These are phyloP conservation scores for Tolypocladium sp. DNA, from an alignment of 2,329 filamentous ascomycete genomes.

Conservation along the genomic window DNA sequence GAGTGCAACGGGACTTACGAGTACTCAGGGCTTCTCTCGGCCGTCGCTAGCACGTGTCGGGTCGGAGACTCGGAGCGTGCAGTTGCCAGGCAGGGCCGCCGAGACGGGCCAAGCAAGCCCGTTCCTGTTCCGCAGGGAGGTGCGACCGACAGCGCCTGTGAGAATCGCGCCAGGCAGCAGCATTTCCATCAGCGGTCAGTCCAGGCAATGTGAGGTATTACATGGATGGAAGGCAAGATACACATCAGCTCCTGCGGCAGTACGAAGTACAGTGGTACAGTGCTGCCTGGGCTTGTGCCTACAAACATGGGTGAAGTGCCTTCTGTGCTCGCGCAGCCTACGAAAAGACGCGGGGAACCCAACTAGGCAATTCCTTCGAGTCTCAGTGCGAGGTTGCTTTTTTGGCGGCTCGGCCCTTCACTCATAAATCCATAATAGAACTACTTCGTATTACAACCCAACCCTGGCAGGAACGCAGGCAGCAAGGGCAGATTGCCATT, in stretches of 20 bases:
- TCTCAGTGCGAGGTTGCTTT: not conserved
- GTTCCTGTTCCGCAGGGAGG: not conserved
- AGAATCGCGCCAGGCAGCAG: not conserved
- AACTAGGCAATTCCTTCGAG: too few species aligned
- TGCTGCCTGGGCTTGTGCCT: too few species aligned
- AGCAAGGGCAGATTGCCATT: too few species aligned
- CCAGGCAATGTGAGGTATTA: not conserved
- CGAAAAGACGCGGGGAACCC: not conserved
- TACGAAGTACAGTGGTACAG: too few species aligned
- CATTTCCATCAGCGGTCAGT: not conserved
- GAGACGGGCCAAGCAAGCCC: not conserved
- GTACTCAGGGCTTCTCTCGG: not conserved
- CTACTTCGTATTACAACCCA: too few species aligned
- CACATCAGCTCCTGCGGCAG: too few species aligned
- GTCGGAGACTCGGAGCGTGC: too few species aligned
- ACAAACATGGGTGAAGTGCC: too few species aligned
- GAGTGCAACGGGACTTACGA: not conserved
- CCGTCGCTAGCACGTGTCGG: not conserved
- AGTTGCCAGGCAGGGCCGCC: not conserved
- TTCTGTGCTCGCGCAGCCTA: not conserved
- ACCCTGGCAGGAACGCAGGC: not conserved
- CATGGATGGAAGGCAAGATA: not conserved
- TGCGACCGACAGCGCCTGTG: not conserved
- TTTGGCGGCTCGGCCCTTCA: not conserved
- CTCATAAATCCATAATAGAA: not conserved